A percentile compares a stretch with the other conserved stretches of the same genome.
phyloP scores from a whole-genome alignment of 2,329 filamentous ascomycete genomes.

The Exophiala calicioides region DNA sequence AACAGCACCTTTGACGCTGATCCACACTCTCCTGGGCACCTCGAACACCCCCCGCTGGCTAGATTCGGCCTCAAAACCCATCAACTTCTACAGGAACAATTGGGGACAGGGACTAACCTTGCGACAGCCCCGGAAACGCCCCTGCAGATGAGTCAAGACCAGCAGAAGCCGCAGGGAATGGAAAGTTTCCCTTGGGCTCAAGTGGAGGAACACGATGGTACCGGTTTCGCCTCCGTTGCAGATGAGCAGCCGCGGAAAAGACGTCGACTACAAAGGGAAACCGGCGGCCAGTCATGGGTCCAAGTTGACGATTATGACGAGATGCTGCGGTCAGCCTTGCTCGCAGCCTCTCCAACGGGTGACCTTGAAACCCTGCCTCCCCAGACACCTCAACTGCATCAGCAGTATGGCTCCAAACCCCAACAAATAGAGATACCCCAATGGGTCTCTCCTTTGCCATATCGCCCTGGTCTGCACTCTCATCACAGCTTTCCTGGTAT shows the following conservation, averaged over 20 bases:
- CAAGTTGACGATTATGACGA: conserved; percentile 7
- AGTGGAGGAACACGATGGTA: too few species aligned
- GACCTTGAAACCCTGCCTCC: not conserved
- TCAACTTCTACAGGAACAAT: conserved; percentile 27
- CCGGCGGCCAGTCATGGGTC: not conserved
- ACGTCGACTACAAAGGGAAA: not conserved
- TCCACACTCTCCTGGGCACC: not conserved
- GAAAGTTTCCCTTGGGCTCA: too few species aligned
- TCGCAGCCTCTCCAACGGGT: conserved; percentile 9
- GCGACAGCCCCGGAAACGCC: not conserved
- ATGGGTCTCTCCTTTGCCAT: conserved; percentile 6
- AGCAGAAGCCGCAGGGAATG: too few species aligned
- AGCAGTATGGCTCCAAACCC: not conserved
- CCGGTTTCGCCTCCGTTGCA: not conserved
- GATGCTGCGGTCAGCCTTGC: conserved; percentile 11
- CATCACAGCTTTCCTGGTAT: conserved; percentile 18
- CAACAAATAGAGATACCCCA: conserved; percentile 5
- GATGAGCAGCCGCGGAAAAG: conserved; percentile 4
- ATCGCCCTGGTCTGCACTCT: conserved; percentile 11
- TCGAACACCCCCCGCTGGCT: conserved; percentile 6
- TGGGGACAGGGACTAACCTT: conserved; percentile 6
- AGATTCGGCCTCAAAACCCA: conserved; percentile 28
- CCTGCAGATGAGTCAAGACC: too few species aligned
- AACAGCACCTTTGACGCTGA: not conserved
- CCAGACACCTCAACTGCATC: not conserved